Conservation (phyloP, 192 early-diverging fungal genomes). For the Gamsiella multidivaricata region DNA sequence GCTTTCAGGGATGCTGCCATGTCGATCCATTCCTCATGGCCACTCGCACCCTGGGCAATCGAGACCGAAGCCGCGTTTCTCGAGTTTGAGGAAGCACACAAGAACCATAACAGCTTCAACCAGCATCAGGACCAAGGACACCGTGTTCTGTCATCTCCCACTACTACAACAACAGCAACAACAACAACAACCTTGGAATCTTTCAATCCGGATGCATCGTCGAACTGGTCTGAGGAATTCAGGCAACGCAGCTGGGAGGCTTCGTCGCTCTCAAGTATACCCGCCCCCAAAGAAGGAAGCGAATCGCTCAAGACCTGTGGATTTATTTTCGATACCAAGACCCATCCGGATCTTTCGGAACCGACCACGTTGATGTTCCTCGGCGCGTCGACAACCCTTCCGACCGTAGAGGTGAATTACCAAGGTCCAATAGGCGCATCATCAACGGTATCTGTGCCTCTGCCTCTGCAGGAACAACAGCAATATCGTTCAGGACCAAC, state of each 20-base stretch:
- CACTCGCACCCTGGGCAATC: constrained; percentile 33
- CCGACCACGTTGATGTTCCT: not conserved
- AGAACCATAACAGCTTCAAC: not conserved
- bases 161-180: no score
- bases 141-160: no score
- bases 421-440: no score
- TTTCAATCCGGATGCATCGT: no score
- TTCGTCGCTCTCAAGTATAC: no score
- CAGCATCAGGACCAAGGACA: no score
- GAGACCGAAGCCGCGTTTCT: constrained; percentile 31
- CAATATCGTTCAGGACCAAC: not conserved
- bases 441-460: not conserved
- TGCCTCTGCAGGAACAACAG: not conserved
- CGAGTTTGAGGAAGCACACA: constrained; percentile 20
- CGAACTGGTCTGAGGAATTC: no score
- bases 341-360: not conserved
- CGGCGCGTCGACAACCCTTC: not conserved
- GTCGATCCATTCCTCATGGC: constrained; percentile 26
- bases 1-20: constrained; percentile 23
- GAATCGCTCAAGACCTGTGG: constrained; percentile 6
- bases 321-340: constrained; percentile 16
- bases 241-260: no score
- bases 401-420: no score
- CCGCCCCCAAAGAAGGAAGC: not conserved
- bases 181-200: no score